phyloP scores from a whole-genome alignment of 257 asterid species.

The Solanum verrucosum region DNA sequence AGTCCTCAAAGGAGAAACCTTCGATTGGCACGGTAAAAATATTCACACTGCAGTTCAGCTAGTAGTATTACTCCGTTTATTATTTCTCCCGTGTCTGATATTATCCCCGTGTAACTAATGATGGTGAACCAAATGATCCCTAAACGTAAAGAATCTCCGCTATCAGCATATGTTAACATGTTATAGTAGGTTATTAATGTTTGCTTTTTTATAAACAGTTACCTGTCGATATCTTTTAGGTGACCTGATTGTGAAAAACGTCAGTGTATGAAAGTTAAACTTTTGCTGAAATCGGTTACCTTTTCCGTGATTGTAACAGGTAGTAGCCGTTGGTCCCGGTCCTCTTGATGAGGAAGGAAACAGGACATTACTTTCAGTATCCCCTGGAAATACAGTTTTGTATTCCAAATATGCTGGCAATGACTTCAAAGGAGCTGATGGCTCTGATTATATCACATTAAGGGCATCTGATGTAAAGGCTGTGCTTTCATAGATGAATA shows the following conservation, averaged over 20 bases:
- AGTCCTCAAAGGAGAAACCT: constrained; percentile 84
- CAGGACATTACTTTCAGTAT: constrained; percentile 52
- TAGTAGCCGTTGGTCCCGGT: constrained; percentile 83
- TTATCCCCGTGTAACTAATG: not conserved
- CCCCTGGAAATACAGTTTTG: constrained; percentile 69
- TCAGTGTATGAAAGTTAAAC: not conserved
- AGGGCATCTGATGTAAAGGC: constrained; percentile 82
- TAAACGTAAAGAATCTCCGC: not conserved
- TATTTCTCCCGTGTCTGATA: not conserved
- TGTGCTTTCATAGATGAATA: not conserved
- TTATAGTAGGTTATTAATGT: not conserved
- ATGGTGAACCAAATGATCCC: not conserved
- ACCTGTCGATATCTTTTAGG: not conserved
- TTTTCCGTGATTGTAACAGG: constrained; percentile 23
- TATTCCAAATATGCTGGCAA: constrained; percentile 90
- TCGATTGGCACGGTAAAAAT: constrained; percentile 72
- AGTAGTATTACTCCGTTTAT: not conserved
- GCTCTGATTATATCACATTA: constrained; percentile 57
- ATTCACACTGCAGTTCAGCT: not conserved
- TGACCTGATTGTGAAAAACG: not conserved
- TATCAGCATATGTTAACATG: not conserved
- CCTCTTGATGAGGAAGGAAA: constrained; percentile 73
- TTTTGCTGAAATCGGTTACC: not conserved
- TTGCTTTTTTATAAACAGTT: not conserved
- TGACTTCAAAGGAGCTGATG: constrained; percentile 74